These are phyloP conservation scores for Xylaria acuta DNA, from an alignment of 495 filamentous ascomycete species.

Conservation along the genomic window DNA sequence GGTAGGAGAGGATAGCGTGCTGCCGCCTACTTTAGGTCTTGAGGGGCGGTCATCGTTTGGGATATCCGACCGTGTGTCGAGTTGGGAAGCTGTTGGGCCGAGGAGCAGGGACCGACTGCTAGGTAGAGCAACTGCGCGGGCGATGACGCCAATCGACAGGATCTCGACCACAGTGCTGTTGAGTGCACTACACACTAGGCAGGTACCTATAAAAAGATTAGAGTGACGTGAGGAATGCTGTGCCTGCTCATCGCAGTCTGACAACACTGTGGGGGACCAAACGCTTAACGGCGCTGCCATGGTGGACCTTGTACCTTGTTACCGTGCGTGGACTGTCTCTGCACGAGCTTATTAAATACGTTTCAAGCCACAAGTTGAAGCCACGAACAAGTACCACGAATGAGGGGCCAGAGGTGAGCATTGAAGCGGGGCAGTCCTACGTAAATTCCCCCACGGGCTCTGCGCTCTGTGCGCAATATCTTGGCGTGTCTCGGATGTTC, in stretches of 20 bases:
- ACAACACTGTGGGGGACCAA: background rate
- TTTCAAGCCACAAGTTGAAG: constrained; percentile 17
- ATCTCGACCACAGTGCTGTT: background rate
- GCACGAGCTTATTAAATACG: background rate
- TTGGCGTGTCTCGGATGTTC: background rate
- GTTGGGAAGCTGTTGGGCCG: constrained; percentile 1
- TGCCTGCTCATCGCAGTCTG: background rate
- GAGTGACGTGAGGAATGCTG: background rate
- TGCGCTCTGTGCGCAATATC: background rate
- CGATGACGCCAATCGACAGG: constrained; percentile 19
- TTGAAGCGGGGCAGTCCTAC: constrained; percentile 3
- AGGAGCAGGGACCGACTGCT: background rate
- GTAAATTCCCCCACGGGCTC: background rate
- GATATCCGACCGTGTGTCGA: background rate
- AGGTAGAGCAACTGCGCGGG: constrained; percentile 2
- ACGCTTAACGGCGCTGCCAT: background rate
- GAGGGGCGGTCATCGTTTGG: background rate
- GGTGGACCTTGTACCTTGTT: background rate
- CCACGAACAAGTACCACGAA: constrained; percentile 14
- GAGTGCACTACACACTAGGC: background rate
- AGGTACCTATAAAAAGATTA: constrained; percentile 12
- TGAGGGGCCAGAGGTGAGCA: background rate
- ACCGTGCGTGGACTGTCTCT: background rate
- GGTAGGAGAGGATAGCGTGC: background rate
- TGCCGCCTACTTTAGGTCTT: background rate